phyloP scores from a whole-genome alignment of 176 grass and related monocot species.

The sorghum (Sorghum bicolor) region DNA sequence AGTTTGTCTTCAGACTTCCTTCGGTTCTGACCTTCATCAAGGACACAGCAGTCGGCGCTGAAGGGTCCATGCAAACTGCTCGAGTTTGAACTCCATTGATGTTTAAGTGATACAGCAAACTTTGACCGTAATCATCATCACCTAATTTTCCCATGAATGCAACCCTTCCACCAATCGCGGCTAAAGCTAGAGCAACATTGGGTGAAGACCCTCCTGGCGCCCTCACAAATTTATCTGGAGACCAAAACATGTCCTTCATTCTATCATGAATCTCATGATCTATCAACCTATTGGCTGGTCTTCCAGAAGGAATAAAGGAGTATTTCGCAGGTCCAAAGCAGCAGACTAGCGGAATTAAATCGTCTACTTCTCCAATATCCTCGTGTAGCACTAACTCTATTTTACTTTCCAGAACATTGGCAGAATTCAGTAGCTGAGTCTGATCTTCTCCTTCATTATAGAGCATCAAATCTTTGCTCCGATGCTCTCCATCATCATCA shows the following conservation, averaged over 20 bases:
- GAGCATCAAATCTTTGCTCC: conserved; percentile 7
- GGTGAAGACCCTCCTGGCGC: conserved; percentile 75
- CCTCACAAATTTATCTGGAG: conserved; percentile 64
- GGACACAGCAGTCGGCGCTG: conserved; percentile 54
- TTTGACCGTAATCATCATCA: conserved; percentile 65
- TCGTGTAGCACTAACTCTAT: conserved; percentile 38
- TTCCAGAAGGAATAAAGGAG: conserved; percentile 80
- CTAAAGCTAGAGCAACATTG: conserved; percentile 74
- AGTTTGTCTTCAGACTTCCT: conserved; percentile 47
- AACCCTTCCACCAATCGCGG: conserved; percentile 57
- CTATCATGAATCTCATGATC: conserved; percentile 67
- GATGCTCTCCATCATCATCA: conserved; percentile 11
- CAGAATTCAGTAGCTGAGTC: neutral
- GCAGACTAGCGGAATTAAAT: conserved; percentile 59
- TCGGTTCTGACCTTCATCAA: conserved; percentile 60
- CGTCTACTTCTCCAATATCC: conserved; percentile 42
- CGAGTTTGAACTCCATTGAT: conserved; percentile 64
- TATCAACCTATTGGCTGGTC: conserved; percentile 65
- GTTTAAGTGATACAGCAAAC: conserved; percentile 62
- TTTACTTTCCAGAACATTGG: conserved; percentile 30
- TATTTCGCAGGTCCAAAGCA: conserved; percentile 82
- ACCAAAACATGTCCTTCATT: conserved; percentile 77
- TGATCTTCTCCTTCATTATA: conserved; percentile 4
- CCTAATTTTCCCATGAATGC: conserved; percentile 94
- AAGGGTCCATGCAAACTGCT: conserved; percentile 47